Evolutionary conservation across 2,329 filamentous ascomycete genomes (phyloP).

Genomic region (Pseudogymnoascus sp.): DNA sequence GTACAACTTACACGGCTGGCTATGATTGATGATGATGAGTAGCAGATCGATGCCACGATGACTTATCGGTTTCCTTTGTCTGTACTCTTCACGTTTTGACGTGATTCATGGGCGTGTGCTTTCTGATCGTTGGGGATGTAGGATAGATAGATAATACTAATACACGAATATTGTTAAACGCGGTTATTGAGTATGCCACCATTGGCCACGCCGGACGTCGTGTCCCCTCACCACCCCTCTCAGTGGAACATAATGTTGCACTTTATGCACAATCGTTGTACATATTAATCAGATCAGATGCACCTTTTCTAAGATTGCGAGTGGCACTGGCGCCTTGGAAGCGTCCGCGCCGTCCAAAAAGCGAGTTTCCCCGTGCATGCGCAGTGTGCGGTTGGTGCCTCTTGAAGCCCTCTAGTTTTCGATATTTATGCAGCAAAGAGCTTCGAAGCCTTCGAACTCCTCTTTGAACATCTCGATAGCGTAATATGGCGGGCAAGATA

Average conservation of each 20-base stretch:
- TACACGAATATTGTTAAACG: slow-evolving; percentile 2
- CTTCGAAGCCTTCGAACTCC: background rate
- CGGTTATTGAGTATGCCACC: background rate
- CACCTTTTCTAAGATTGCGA: background rate
- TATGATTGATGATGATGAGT: slow-evolving; percentile 11
- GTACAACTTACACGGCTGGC: slow-evolving; percentile 2
- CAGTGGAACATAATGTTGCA: background rate
- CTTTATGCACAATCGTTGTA: background rate
- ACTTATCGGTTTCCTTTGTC: slow-evolving; percentile 8
- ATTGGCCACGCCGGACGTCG: background rate
- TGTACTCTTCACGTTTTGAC: slow-evolving; percentile 2
- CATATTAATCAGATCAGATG: background rate
- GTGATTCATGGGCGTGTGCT: background rate
- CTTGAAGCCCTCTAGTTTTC: background rate
- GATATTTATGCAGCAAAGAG: background rate
- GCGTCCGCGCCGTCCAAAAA: background rate
- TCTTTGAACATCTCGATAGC: background rate
- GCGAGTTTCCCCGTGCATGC: background rate
- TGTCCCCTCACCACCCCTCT: background rate
- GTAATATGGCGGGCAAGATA: background rate
- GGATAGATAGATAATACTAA: slow-evolving; percentile 8
- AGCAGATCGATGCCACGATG: slow-evolving; percentile 9
- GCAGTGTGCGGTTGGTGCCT: background rate
- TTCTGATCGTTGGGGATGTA: slow-evolving; percentile 6
- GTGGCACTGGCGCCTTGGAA: slow-evolving; percentile 1